Evolutionary conservation across 192 early-diverging fungal genomes (phyloP), one percentile per base, ranked within the genome.

Genomic region (Linnemannia schmuckeri): DNA sequence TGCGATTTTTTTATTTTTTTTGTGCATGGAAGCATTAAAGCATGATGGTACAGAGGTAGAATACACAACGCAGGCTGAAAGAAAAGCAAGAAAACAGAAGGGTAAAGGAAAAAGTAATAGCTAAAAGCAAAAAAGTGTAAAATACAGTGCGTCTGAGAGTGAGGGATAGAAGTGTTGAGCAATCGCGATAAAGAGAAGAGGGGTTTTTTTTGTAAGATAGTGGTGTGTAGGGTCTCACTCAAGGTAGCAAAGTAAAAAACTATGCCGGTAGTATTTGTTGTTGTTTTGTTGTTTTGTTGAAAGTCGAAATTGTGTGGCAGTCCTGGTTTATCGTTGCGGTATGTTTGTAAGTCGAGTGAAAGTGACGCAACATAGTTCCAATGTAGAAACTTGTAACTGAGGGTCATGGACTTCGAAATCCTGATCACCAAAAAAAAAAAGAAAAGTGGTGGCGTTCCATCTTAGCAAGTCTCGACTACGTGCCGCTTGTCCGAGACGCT

Each of bases 401-500:
- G 27, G 2, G 24, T 12, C 27, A 30, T 27, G 3, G 10, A 9
- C 12, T 7, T 3, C 61, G 13, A 30, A n/a, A n/a, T 63, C 61
- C n/a, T 30, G 57, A 63, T 63, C 61, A 27, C 27, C 9, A 20
- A 8, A 33, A 3, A 52, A 12, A 30, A 22, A 4, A 22, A 8
- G 27, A 3, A 52, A 12, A 30, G 12, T 27, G 20, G 7, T 70
- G n/a, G 24, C 33, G 9, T 18, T 13, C 9, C 33, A 47, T 30
- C 18, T 35, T 76, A 78, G 40, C 72, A 75, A 6, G 82, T 71
- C 46, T 44, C 72, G 20, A 83, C 74, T 6, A 52, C 55, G 37
- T 35, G 69, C 12, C 69, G 83, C n/a, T 70, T 80, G 33, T 81
- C 84, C 3, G 79, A 63, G 22, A 86, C 84, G n/a, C 70, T 80